These are phyloP conservation scores for Linderniella brevidens DNA, from an alignment of 257 asterid genomes.

Conservation along the genomic window DNA sequence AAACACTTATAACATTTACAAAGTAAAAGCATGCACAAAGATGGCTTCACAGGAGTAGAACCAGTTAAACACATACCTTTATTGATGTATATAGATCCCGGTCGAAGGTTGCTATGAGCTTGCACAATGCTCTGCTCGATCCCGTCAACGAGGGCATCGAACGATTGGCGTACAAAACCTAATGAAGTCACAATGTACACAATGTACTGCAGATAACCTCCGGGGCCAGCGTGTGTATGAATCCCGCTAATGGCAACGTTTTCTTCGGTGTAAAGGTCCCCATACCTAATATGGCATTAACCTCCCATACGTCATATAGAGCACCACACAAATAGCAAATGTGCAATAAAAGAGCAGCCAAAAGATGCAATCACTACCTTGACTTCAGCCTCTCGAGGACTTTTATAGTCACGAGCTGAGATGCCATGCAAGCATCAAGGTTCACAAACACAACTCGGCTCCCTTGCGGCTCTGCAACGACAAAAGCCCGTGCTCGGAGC, in stretches of 20 bases:
- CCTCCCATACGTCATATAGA: not conserved
- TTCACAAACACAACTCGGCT: constrained; percentile 63
- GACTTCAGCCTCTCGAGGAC: constrained; percentile 82
- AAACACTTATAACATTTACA: too few species aligned
- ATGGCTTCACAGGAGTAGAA: too few species aligned
- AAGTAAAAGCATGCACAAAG: too few species aligned
- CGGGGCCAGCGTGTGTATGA: constrained; percentile 99
- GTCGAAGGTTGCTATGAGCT: constrained; percentile 83
- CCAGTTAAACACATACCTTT: constrained; percentile 28
- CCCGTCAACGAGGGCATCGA: constrained; percentile 91
- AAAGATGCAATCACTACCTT: constrained; percentile 36
- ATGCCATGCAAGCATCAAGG: constrained; percentile 99
- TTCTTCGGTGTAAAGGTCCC: constrained; percentile 67
- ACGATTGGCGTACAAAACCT: constrained; percentile 94
- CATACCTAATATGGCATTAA: constrained; percentile 42
- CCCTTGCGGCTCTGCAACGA: constrained; percentile 75
- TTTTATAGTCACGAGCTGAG: constrained; percentile 77
- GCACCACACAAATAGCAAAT: too few species aligned
- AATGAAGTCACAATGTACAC: constrained; percentile 89
- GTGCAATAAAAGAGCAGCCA: too few species aligned
- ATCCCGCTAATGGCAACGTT: constrained; percentile 95
- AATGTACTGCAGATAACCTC: constrained; percentile 88
- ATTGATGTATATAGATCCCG: constrained; percentile 80
- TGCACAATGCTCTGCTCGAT: constrained; percentile 77
- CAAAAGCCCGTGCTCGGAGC: constrained; percentile 77